A percentile compares a stretch with the other conserved stretches of the same genome.
These are phyloP conservation scores for Cruciata laevipes DNA, from an alignment of 257 asterid species.

Conservation along the genomic window DNA sequence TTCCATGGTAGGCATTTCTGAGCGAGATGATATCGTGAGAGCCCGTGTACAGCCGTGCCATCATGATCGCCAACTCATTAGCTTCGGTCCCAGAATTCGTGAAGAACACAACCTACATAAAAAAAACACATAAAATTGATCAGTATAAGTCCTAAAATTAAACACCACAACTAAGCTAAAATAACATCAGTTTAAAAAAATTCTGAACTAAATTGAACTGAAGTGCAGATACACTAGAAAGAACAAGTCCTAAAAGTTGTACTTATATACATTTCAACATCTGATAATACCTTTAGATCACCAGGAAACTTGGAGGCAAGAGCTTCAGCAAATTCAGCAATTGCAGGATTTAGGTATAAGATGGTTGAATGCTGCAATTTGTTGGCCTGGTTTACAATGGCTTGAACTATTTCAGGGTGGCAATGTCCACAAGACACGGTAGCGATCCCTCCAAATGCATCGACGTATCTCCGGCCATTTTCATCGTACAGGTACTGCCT, in stretches of 20 bases:
- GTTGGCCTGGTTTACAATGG: slow-evolving; percentile 50
- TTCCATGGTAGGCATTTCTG: slow-evolving; percentile 73
- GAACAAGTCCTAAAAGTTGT: too few species aligned
- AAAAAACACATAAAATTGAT: not conserved
- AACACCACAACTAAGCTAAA: not conserved
- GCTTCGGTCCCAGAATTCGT: slow-evolving; percentile 86
- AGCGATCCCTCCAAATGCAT: slow-evolving; percentile 70
- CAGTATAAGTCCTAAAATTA: not conserved
- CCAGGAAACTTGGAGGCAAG: slow-evolving; percentile 62
- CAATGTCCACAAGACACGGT: slow-evolving; percentile 79
- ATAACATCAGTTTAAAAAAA: too few species aligned
- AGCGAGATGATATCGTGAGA: slow-evolving; percentile 52
- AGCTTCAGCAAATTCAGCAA: slow-evolving; percentile 73
- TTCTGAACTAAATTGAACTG: too few species aligned
- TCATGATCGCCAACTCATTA: slow-evolving; percentile 67
- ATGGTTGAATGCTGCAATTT: slow-evolving; percentile 58
- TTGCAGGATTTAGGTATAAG: slow-evolving; percentile 54
- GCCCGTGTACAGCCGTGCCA: slow-evolving; percentile 63
- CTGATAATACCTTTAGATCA: slow-evolving; percentile 47
- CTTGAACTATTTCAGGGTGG: slow-evolving; percentile 67
- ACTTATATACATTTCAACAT: not conserved
- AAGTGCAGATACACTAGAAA: too few species aligned
- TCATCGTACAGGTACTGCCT: slow-evolving; percentile 73
- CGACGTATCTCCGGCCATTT: slow-evolving; percentile 54
- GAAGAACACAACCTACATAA: slow-evolving; percentile 56